Evolutionary conservation across 2,329 filamentous ascomycete genomes (phyloP).

Genomic region (Trichoderma arundinaceum): DNA sequence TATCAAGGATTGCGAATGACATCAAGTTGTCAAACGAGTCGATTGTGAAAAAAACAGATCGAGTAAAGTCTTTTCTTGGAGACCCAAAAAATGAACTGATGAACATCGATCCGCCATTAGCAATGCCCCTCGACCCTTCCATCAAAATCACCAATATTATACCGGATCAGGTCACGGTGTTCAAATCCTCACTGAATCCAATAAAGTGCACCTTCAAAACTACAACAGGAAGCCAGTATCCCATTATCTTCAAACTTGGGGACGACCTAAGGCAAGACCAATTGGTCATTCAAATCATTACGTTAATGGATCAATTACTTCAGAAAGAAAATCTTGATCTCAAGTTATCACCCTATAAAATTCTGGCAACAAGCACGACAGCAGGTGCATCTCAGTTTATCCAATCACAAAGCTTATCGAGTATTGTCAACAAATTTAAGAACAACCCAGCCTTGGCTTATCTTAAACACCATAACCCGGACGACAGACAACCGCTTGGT

Average conservation of each 20-base stretch:
- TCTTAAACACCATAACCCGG: slow-evolving; percentile 86
- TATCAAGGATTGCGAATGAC: slow-evolving; percentile 88
- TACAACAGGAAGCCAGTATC: slow-evolving; percentile 75
- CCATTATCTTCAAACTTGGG: slow-evolving; percentile 95
- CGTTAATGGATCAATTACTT: slow-evolving; percentile 93
- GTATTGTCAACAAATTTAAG: slow-evolving; percentile 82
- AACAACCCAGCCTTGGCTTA: slow-evolving; percentile 77
- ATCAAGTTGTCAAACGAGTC: slow-evolving; percentile 81
- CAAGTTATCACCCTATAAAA: slow-evolving; percentile 94
- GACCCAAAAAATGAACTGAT: slow-evolving; percentile 91
- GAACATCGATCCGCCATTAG: slow-evolving; percentile 81
- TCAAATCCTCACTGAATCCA: slow-evolving; percentile 93
- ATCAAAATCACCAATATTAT: slow-evolving; percentile 79
- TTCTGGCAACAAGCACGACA: slow-evolving; percentile 86
- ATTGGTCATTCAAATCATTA: slow-evolving; percentile 95
- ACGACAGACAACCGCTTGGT: slow-evolving; percentile 78
- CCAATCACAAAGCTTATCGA: slow-evolving; percentile 81
- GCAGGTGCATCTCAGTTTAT: slow-evolving; percentile 95
- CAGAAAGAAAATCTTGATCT: slow-evolving; percentile 96
- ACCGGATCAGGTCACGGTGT: slow-evolving; percentile 85
- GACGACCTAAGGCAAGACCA: slow-evolving; percentile 97
- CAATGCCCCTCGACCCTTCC: slow-evolving; percentile 85
- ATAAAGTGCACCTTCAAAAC: slow-evolving; percentile 92
- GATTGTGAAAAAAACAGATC: slow-evolving; percentile 79
- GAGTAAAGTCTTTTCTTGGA: slow-evolving; percentile 80